Conservation (phyloP, 495 filamentous ascomycete species). For the Aspergillus bertholletiae region DNA sequence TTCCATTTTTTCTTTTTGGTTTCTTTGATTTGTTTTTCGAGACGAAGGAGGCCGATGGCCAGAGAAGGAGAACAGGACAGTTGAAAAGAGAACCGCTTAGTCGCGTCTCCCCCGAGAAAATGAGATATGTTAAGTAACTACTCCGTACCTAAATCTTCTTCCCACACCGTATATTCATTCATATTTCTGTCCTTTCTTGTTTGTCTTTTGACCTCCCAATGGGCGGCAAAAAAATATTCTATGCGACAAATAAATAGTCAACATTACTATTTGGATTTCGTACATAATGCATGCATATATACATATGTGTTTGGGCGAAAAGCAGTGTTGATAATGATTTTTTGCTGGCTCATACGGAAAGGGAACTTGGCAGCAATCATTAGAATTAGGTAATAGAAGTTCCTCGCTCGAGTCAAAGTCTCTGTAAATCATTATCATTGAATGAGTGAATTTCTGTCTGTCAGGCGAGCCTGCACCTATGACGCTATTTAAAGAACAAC, state of each 20-base stretch:
- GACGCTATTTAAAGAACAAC: neutral
- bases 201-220: too few relatives aligned
- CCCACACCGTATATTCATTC: too few relatives aligned
- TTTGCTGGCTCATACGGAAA: neutral
- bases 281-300: neutral
- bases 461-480: neutral
- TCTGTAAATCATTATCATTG: neutral
- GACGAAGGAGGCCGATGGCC: too few relatives aligned
- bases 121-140: too few relatives aligned
- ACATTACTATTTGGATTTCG: neutral
- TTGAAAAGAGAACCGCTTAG: too few relatives aligned
- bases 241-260: neutral
- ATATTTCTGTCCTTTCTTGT: neutral
- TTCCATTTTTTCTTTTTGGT: neutral
- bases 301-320: neutral
- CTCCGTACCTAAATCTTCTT: too few relatives aligned
- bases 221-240: neutral
- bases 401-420: neutral
- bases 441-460: neutral
- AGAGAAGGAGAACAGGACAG: too few relatives aligned
- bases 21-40: too few relatives aligned
- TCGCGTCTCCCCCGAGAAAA: too few relatives aligned
- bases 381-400: neutral
- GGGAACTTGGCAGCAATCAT: too few relatives aligned
- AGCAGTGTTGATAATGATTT: neutral